Evolutionary conservation across 73 alveolate genomes (phyloP), one percentile per base, ranked within the genome.

Genomic region (Paramecium biaurelia): DNA sequence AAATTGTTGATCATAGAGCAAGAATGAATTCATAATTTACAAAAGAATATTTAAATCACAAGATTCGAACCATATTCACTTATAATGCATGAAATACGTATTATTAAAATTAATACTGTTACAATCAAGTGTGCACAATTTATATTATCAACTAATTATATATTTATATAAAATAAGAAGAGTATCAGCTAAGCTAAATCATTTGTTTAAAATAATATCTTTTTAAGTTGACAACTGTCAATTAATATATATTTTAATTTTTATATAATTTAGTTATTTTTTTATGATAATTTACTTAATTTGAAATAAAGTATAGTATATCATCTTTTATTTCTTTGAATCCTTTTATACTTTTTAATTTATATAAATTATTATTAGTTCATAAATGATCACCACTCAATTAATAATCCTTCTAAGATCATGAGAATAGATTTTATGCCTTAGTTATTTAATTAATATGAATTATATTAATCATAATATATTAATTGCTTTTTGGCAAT

Each of bases 61-160:
- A 63, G 84, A 63, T 63, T 63, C 45, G 84, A 63, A 63, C 41
- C 21, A 63, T 30, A 30, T 32, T 23, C 45, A 32, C 43, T 23
- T 63, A 63, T 63, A 23, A 63, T 63, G 84, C 84, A 14, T 1
- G 30, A 63, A 63, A 30, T 63, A 23, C 84, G 84, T 32, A 63
- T 63, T 63, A 63, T 63, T 63, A 63, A 32, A 63, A 63, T 30
- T 63, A 63, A 63, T 63, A 32, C 41, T 63, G 84, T 63, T 63
- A 63, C 84, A 63, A 63, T 63, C 84, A 63, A 32, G 84, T 63
- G 84, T 63, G 84, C 84, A 63, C 84, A 63, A 63, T 30, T 63
- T 18, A 58, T 58, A 58, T 18, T 18, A 63, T 18, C 26, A 53
- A 53, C 9, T 12, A 53, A 18, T 18, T 7, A 53, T 53, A 5